phyloP scores from a whole-genome alignment of 805 yeast species.

The Metschnikowia reukaufii region DNA sequence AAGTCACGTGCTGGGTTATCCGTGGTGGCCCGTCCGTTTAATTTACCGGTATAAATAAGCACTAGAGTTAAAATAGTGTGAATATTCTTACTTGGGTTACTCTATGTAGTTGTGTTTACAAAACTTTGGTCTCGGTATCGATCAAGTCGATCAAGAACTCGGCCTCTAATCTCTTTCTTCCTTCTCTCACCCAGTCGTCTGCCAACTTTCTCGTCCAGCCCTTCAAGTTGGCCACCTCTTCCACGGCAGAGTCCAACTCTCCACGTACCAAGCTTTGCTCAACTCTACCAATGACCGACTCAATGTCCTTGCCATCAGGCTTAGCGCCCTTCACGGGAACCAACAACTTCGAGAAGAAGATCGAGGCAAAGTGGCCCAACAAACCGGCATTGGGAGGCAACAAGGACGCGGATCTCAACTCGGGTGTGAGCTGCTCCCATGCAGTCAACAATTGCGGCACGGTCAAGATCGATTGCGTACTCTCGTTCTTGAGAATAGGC shows the following conservation, averaged over 20 bases:
- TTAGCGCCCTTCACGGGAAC: slow-evolving; percentile 72
- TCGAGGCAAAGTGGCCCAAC: slow-evolving; percentile 84
- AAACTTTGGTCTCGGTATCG: slow-evolving; percentile 58
- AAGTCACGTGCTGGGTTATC: no score
- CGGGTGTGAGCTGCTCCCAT: slow-evolving; percentile 79
- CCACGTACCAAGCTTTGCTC: slow-evolving; percentile 71
- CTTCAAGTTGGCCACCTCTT: slow-evolving; percentile 82
- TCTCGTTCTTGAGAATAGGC: slow-evolving; percentile 36
- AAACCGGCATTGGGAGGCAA: slow-evolving; percentile 96
- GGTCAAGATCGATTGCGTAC: slow-evolving; percentile 60
- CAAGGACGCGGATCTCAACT: slow-evolving; percentile 82
- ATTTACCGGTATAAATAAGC: no score
- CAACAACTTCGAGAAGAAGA: slow-evolving; percentile 70
- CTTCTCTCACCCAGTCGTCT: slow-evolving; percentile 86
- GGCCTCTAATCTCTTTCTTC: slow-evolving; percentile 85
- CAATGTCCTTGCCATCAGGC: slow-evolving; percentile 81
- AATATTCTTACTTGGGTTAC: not conserved
- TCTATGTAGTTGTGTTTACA: slow-evolving; percentile 19
- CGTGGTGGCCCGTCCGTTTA: no score
- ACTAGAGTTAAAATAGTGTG: no score
- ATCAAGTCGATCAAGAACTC: slow-evolving; percentile 73
- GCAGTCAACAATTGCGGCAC: slow-evolving; percentile 75
- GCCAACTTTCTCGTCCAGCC: slow-evolving; percentile 94
- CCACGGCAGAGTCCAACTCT: slow-evolving; percentile 83
- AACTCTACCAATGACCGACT: slow-evolving; percentile 84